Percentiles rank a stretch among this genome's conserved stretches.
These are phyloP conservation scores for Tolypocladium nubicola DNA, from an alignment of 2,329 filamentous ascomycete species.

Conservation along the genomic window DNA sequence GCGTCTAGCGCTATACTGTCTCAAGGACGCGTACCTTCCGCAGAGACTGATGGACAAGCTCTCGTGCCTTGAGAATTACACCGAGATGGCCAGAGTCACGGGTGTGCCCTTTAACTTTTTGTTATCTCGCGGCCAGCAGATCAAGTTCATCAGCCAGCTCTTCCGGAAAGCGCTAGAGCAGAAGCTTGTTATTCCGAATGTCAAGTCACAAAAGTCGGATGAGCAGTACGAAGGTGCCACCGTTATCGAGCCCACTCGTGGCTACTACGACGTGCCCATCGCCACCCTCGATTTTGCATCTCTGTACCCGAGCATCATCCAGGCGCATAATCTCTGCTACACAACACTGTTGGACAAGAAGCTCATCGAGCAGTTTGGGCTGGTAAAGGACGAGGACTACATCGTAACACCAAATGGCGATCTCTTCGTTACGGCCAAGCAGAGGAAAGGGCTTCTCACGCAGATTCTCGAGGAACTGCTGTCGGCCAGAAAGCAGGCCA, in stretches of 20 bases:
- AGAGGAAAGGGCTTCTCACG: slow-evolving; percentile 82
- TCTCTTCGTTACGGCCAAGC: slow-evolving; percentile 78
- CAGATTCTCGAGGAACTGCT: slow-evolving; percentile 95
- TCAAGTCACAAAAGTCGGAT: slow-evolving; percentile 57
- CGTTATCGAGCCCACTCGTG: slow-evolving; percentile 88
- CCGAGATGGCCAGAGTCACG: slow-evolving; percentile 98
- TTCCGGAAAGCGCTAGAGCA: slow-evolving; percentile 93
- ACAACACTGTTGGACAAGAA: slow-evolving; percentile 72
- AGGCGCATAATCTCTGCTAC: slow-evolving; percentile 97
- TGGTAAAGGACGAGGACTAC: slow-evolving; percentile 88
- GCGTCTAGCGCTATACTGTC: slow-evolving; percentile 85
- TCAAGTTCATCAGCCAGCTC: slow-evolving; percentile 95
- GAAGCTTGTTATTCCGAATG: slow-evolving; percentile 85
- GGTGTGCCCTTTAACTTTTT: slow-evolving; percentile 96
- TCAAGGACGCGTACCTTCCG: slow-evolving; percentile 94
- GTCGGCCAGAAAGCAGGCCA: slow-evolving; percentile 86
- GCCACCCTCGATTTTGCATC: slow-evolving; percentile 98
- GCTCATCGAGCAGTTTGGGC: slow-evolving; percentile 61
- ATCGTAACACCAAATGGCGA: slow-evolving; percentile 93
- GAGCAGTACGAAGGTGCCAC: slow-evolving; percentile 97
- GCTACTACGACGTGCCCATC: slow-evolving; percentile 90
- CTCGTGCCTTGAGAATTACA: slow-evolving; percentile 97
- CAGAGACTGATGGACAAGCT: slow-evolving; percentile 94
- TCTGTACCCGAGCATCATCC: slow-evolving; percentile 96
- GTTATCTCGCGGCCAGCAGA: slow-evolving; percentile 83